Evolutionary conservation across 805 yeast genomes (phyloP).

Genomic region (Soucietia sequanensis): DNA sequence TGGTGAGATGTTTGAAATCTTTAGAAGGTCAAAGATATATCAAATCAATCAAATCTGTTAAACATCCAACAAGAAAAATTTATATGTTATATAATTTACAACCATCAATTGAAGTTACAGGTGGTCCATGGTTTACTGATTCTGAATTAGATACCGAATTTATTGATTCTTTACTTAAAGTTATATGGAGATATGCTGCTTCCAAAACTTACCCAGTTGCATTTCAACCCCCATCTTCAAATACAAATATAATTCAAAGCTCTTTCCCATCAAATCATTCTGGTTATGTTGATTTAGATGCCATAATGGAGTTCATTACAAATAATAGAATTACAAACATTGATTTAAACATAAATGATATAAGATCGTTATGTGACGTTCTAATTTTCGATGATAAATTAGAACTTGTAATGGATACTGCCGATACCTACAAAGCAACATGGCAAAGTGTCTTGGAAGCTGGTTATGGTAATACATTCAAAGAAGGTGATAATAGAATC

Average conservation of each 20-base stretch:
- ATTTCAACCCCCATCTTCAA: slow-evolving; percentile 43
- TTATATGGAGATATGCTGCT: slow-evolving; percentile 85
- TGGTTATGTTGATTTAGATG: slow-evolving; percentile 67
- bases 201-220: slow-evolving; percentile 74
- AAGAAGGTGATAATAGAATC: slow-evolving; percentile 13
- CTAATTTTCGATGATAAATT: slow-evolving; percentile 82
- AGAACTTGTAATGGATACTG: slow-evolving; percentile 55
- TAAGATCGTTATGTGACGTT: slow-evolving; percentile 83
- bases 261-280: slow-evolving; percentile 58
- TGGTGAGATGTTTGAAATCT: slow-evolving; percentile 74
- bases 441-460: slow-evolving; percentile 78
- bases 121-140: slow-evolving; percentile 99
- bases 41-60: slow-evolving; percentile 87
- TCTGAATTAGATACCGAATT: slow-evolving; percentile 92
- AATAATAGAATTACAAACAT: slow-evolving; percentile 75
- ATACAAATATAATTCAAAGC: slow-evolving; percentile 42
- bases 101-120: slow-evolving; percentile 94
- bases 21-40: slow-evolving; percentile 80
- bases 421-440: slow-evolving; percentile 72
- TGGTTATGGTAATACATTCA: slow-evolving; percentile 47
- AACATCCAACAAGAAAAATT: slow-evolving; percentile 89
- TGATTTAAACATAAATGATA: slow-evolving; percentile 71
- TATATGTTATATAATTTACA: slow-evolving; percentile 93
- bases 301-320: slow-evolving; percentile 72
- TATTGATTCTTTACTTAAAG: slow-evolving; percentile 76